Evolutionary conservation across 2,329 filamentous ascomycete species (phyloP).

Genomic region (Neonectria neomacrospora): DNA sequence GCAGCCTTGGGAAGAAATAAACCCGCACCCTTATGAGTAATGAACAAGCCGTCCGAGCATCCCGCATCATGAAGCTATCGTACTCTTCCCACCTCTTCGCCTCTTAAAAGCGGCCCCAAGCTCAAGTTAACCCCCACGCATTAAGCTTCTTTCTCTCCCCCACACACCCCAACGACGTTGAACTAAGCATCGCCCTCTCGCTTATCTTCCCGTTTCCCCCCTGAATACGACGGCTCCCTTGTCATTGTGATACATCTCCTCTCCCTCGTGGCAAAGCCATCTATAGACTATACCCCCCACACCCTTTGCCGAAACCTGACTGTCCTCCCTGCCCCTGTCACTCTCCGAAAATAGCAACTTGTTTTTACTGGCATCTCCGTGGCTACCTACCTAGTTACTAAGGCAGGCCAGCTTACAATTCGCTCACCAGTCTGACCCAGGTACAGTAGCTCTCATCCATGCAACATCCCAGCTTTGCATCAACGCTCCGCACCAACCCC

Average conservation of each 20-base stretch:
- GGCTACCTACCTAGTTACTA: background rate
- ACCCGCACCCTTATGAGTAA: background rate
- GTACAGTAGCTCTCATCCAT: background rate
- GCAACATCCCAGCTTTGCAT: background rate
- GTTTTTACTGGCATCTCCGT: background rate
- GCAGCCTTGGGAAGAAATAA: background rate
- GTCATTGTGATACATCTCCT: constrained; percentile 2
- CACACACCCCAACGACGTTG: background rate
- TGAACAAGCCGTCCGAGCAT: background rate
- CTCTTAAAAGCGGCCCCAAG: too few species aligned
- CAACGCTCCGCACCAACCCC: background rate
- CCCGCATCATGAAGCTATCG: background rate
- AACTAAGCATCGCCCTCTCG: background rate
- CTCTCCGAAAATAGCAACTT: constrained; percentile 3
- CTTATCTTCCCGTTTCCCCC: background rate
- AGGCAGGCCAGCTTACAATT: background rate
- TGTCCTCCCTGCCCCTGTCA: background rate
- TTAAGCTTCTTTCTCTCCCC: background rate
- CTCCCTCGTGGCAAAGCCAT: background rate
- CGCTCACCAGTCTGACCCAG: background rate
- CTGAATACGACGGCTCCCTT: background rate
- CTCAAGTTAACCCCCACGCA: background rate
- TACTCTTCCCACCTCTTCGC: background rate
- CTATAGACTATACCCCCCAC: background rate
- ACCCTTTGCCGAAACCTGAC: background rate